Conservation (phyloP, 176 grass and related monocot genomes). For the Musa itinerans region DNA sequence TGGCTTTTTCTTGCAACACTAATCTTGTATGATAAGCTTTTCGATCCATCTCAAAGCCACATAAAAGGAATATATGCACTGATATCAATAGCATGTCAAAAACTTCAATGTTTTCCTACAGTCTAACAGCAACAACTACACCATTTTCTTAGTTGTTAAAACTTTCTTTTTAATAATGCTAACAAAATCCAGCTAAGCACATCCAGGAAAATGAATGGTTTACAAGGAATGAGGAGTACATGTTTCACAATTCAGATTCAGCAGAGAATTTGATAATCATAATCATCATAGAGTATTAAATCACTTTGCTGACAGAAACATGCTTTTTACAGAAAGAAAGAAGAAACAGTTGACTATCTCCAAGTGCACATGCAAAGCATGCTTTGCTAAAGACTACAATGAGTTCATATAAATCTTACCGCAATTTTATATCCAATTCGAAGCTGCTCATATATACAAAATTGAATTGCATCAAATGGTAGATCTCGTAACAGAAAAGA, state of each 20-base stretch:
- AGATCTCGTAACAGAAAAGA: conserved; percentile 95
- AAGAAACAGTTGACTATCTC: not conserved
- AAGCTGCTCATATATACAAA: conserved; percentile 95
- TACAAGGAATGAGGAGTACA: not conserved
- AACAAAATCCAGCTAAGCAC: too few species aligned
- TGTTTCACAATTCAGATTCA: not conserved
- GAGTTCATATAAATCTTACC: conserved; percentile 22
- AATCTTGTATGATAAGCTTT: too few species aligned
- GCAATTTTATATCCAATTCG: conserved; percentile 75
- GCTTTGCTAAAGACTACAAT: not conserved
- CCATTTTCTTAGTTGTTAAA: not conserved
- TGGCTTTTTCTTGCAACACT: too few species aligned
- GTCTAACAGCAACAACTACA: too few species aligned
- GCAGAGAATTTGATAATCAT: not conserved
- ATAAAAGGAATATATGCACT: too few species aligned
- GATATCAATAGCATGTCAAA: too few species aligned
- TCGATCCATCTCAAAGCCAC: too few species aligned
- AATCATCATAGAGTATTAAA: not conserved
- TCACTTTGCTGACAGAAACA: not conserved
- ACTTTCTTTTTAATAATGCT: not conserved
- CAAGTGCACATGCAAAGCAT: not conserved
- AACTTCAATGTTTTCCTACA: too few species aligned
- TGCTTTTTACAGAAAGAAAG: not conserved
- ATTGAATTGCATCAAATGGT: conserved; percentile 90
- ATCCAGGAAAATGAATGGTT: too few species aligned